Conservation (phyloP, 345 rosid genomes). For the Abelmoschus esculentus region DNA sequence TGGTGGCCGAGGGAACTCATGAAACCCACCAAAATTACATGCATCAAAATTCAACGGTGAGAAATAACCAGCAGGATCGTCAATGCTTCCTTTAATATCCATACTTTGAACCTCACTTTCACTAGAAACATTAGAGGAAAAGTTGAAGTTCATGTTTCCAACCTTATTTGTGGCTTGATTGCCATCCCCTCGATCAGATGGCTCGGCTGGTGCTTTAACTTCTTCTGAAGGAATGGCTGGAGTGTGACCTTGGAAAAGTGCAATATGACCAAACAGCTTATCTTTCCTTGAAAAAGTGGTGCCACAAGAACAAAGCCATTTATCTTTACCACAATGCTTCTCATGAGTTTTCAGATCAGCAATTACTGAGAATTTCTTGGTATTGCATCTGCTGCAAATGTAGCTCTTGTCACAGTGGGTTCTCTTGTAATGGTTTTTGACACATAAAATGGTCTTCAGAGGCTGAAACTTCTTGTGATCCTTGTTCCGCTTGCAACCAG, state of each 20-base stretch:
- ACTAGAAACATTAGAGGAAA: slow-evolving; percentile 25
- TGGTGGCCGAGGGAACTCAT: slow-evolving; percentile 59
- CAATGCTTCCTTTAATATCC: slow-evolving; percentile 47
- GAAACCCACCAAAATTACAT: slow-evolving; percentile 69
- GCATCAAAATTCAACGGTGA: slow-evolving; percentile 70
- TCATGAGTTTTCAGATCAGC: slow-evolving; percentile 97
- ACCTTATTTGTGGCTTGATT: slow-evolving; percentile 30
- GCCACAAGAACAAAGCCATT: slow-evolving; percentile 98
- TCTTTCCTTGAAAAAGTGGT: slow-evolving; percentile 97
- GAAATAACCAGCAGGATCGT: slow-evolving; percentile 46
- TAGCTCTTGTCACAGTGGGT: slow-evolving; percentile 95
- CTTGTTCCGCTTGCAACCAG: slow-evolving; percentile 94
- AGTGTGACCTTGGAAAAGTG: slow-evolving; percentile 93
- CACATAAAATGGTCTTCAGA: slow-evolving; percentile 79
- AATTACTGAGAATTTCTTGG: slow-evolving; percentile 83
- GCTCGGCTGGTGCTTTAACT: slow-evolving; percentile 28
- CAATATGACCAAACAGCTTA: slow-evolving; percentile 88
- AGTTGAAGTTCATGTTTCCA: slow-evolving; percentile 31
- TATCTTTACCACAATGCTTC: slow-evolving; percentile 94
- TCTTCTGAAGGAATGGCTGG: slow-evolving; percentile 85
- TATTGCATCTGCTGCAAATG: slow-evolving; percentile 80
- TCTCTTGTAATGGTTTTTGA: slow-evolving; percentile 92
- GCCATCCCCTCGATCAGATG: slow-evolving; percentile 34
- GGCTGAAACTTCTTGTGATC: slow-evolving; percentile 95
- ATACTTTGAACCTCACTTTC: slow-evolving; percentile 25